Evolutionary conservation across 208 protist species (phyloP), one percentile per base, ranked within the genome.

Genomic region (Acanthamoeba lenticulata): DNA sequence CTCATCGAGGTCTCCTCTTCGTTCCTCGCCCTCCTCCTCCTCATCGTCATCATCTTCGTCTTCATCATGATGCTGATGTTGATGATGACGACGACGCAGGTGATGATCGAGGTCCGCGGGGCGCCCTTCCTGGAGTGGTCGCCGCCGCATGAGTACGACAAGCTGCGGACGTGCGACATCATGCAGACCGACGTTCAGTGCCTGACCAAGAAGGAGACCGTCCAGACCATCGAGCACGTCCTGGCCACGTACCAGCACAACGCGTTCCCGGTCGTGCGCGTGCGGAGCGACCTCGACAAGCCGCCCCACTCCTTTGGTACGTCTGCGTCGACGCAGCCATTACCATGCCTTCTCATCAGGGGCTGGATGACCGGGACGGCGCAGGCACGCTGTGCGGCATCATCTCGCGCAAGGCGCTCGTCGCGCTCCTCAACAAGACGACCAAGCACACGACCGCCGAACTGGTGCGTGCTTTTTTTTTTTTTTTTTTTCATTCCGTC

Each of bases 1-100:
- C 17, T 74, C n/a, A 74, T 74, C 65, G 65, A 74, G 65, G 65
- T 74, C n/a, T n/a, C n/a, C n/a, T n/a, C n/a, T n/a, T n/a, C n/a
- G n/a, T n/a, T n/a, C n/a, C n/a, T n/a, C n/a, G n/a, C n/a, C n/a
- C n/a, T n/a, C n/a, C n/a, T n/a, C n/a, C n/a, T n/a, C n/a, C n/a
- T n/a, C n/a, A n/a, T n/a, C n/a, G n/a, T n/a, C n/a, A n/a, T 24
- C 17, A 9, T 60, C 9, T 60, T 21, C 15, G 52, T 2, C 27
- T 9, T 60, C 9, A 52, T 52, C 52, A n/a, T n/a, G n/a, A n/a
- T n/a, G n/a, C n/a, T n/a, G n/a, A n/a, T n/a, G n/a, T n/a, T n/a
- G n/a, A n/a, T n/a, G n/a, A n/a, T n/a, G n/a, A n/a, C n/a, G n/a
- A n/a, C n/a, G n/a, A n/a, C 52, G 2, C 29, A 74, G 65, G 65